Percentiles rank a stretch among this genome's conserved stretches.
Evolutionary conservation across 805 yeast species (phyloP).

Genomic region (Wickerhamomyces alni): DNA sequence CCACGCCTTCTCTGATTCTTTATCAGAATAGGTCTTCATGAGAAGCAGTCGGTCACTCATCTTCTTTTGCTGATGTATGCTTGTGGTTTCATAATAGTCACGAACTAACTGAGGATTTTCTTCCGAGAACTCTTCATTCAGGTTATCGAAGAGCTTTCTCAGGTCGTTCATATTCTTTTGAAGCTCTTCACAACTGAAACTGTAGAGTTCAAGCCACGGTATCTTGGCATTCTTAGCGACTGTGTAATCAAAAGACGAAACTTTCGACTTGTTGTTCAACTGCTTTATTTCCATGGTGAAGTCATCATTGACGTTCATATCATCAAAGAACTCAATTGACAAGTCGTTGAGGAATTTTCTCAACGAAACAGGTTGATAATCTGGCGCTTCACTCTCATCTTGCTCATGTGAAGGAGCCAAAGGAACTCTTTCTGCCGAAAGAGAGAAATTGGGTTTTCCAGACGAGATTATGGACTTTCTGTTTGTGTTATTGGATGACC

Average conservation of each 20-base stretch:
- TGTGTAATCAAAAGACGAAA: constrained; percentile 12
- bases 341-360: constrained; percentile 19
- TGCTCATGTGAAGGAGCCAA: constrained; percentile 21
- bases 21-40: constrained; percentile 23
- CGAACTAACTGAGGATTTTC: constrained; percentile 22
- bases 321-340: constrained; percentile 23
- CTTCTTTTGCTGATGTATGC: constrained; percentile 16
- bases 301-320: constrained; percentile 19
- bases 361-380: constrained; percentile 20
- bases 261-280: not conserved
- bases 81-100: constrained; percentile 18
- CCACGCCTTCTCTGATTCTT: constrained; percentile 22
- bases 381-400: constrained; percentile 5
- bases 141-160: constrained; percentile 17
- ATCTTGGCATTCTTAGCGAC: constrained; percentile 17
- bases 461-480: constrained; percentile 11
- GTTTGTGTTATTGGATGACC: constrained; percentile 8
- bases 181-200: constrained; percentile 23
- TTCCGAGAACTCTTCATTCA: constrained; percentile 19
- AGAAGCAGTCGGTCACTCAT: constrained; percentile 19
- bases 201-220: constrained; percentile 23
- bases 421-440: constrained; percentile 12
- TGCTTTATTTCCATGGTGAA: constrained; percentile 14
- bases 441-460: constrained; percentile 13
- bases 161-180: constrained; percentile 22